Percentiles rank a stretch among this genome's conserved stretches.
Conservation (phyloP, 2,329 filamentous ascomycete genomes). For the Byssochlamys sp. region DNA sequence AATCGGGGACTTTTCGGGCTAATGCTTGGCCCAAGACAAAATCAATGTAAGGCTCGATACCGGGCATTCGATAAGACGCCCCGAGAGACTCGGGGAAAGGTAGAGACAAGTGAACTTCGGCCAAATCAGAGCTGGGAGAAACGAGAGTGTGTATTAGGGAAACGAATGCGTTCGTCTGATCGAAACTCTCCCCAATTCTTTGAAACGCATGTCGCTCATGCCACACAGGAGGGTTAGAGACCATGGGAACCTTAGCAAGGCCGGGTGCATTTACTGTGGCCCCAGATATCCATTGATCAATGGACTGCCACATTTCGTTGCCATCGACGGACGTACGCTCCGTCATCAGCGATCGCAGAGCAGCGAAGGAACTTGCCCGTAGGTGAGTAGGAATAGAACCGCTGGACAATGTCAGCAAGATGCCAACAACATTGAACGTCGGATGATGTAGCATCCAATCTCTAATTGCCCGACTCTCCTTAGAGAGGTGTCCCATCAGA, state of each 20-base stretch:
- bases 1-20: slow-evolving; percentile 54
- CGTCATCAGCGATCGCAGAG: slow-evolving; percentile 64
- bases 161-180: slow-evolving; percentile 77
- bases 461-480: slow-evolving; percentile 62
- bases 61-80: slow-evolving; percentile 64
- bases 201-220: slow-evolving; percentile 57
- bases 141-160: slow-evolving; percentile 65
- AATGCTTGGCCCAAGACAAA: slow-evolving; percentile 76
- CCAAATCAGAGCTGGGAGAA: slow-evolving; percentile 41
- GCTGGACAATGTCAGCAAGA: slow-evolving; percentile 69
- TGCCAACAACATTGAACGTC: slow-evolving; percentile 59
- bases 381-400: slow-evolving; percentile 67
- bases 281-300: slow-evolving; percentile 72
- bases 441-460: slow-evolving; percentile 62
- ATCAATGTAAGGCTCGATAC: slow-evolving; percentile 87
- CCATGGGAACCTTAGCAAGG: slow-evolving; percentile 39
- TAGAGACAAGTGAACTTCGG: slow-evolving; percentile 59
- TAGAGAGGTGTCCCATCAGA: slow-evolving; percentile 70
- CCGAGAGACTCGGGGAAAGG: slow-evolving; percentile 83
- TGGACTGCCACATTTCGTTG: slow-evolving; percentile 64
- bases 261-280: slow-evolving; percentile 26
- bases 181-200: slow-evolving; percentile 67
- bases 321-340: slow-evolving; percentile 61
- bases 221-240: slow-evolving; percentile 32
- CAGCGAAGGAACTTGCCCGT: slow-evolving; percentile 72